Base-by-base conservation (phyloP, 768 basidiomycete genomes). In the Auriscalpium microsporum region DNA sequence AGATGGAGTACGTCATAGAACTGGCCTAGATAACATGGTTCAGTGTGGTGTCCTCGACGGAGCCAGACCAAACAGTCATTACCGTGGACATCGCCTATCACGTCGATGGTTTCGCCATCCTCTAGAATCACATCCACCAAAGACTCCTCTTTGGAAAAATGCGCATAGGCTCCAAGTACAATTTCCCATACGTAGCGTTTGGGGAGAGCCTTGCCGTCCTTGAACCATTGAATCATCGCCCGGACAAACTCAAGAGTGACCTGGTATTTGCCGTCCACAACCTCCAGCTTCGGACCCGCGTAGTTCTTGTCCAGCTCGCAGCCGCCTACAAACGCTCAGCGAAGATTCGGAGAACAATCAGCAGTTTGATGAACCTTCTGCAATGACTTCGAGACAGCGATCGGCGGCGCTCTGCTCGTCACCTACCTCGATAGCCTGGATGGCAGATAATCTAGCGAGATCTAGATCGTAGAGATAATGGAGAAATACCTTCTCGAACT, bases 1-100 rank as follows among this genome's bases (percentile, higher is more conserved):
- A 99, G 75, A 72, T 98, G 86, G 52, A 94, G 72, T 60, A 98
- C 76, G 69, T 98, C 96, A 68, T 91, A 98, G 73, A 87, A 95
- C 78, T 97, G 95, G 28, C 92, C 90, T 94, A 62, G 33, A 53
- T 47, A 57, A 9, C 37, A 44, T 61, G 28, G 59, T 38, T 54
- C 36, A 38, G 33, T 44, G 50, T 54, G n/a, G 17, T 36, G 21
- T 28, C 7, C 28, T 28, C 28, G 2, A 28, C 28, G 28, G 4
- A 28, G 28, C 2, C 5, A 7, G 4, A 28, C 28, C 28, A 28
- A 28, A 5, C 28, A 28, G 7, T 21, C 28, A 28, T 44, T 59
- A 89, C 93, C 93, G 69, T 96, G 94, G 11, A 94, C 90, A 69
- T 98, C 95, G 13, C 96, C 96, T 62, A 99, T 94, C 54, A 99